Conservation (phyloP, 2,329 filamentous ascomycete genomes). For the Elsinoe perseae region DNA sequence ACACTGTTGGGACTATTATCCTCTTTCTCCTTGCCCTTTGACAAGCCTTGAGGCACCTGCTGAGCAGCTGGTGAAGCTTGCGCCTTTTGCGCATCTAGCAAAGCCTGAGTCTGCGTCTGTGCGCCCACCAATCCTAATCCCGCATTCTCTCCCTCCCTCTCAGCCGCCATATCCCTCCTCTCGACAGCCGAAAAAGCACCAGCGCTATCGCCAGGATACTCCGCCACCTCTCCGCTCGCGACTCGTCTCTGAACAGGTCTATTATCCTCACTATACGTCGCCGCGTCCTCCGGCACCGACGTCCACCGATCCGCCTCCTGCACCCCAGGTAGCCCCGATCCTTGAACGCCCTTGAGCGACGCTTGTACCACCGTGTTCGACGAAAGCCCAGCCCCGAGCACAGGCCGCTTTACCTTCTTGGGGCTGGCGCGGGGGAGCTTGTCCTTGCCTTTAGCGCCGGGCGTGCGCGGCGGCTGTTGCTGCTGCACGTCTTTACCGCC, state of each 20-base stretch:
- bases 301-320: constrained; percentile 1
- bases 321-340: not conserved
- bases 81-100: not conserved
- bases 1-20: constrained; percentile 15
- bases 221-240: not conserved
- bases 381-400: not conserved
- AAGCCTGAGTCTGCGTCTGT: not conserved
- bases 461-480: not conserved
- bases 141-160: not conserved
- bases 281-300: not conserved
- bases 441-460: constrained; percentile 10
- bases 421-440: not conserved
- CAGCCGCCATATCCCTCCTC: not conserved
- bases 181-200: not conserved
- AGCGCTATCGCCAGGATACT: not conserved
- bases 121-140: not conserved
- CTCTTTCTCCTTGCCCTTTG: constrained; percentile 11
- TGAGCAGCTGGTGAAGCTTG: not conserved
- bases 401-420: constrained; percentile 9
- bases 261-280: not conserved
- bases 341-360: not conserved
- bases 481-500: not conserved
- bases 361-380: not conserved
- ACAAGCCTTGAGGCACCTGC: not conserved
- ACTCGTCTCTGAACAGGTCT: not conserved